Evolutionary conservation across 371 early-diverging fungal genomes (phyloP).

Genomic region (Mucor circinelloides): DNA sequence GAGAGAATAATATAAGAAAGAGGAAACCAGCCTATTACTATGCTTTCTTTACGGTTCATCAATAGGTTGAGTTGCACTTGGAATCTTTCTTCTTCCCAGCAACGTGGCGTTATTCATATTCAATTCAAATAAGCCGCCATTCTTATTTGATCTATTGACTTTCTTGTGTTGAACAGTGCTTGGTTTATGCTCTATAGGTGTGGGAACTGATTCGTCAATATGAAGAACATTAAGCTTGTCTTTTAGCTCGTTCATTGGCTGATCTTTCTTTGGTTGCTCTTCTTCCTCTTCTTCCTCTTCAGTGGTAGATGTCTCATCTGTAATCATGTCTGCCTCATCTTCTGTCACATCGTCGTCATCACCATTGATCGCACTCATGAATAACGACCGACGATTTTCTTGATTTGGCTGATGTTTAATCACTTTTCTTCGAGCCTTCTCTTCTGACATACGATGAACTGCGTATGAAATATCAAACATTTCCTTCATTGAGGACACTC

Average conservation of each 20-base stretch:
- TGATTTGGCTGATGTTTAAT: constrained; percentile 1
- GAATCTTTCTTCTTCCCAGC: constrained; percentile 54
- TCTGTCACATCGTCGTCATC: constrained; percentile 27
- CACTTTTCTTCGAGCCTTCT: constrained; percentile 44
- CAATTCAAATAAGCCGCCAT: constrained; percentile 42
- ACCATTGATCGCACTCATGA: constrained; percentile 21
- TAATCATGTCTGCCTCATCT: constrained; percentile 21
- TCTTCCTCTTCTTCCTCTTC: constrained; percentile 2
- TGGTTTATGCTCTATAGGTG: background rate
- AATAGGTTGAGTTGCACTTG: constrained; percentile 14
- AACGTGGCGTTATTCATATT: constrained; percentile 62
- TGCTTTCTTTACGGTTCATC: constrained; percentile 2
- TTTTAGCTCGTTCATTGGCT: constrained; percentile 6
- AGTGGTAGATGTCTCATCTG: constrained; percentile 26
- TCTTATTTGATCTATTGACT: constrained; percentile 13
- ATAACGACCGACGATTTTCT: constrained; percentile 1
- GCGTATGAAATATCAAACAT: constrained; percentile 68
- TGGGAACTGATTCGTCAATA: background rate
- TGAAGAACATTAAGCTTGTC: constrained; percentile 8
- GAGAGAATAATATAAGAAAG: background rate
- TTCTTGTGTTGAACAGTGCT: background rate
- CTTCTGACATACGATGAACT: constrained; percentile 65
- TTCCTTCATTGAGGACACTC: constrained; percentile 60
- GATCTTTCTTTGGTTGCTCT: background rate
- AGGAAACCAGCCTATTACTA: background rate